phyloP scores from a whole-genome alignment of 331 rosid genomes.

The Quercus lobata region DNA sequence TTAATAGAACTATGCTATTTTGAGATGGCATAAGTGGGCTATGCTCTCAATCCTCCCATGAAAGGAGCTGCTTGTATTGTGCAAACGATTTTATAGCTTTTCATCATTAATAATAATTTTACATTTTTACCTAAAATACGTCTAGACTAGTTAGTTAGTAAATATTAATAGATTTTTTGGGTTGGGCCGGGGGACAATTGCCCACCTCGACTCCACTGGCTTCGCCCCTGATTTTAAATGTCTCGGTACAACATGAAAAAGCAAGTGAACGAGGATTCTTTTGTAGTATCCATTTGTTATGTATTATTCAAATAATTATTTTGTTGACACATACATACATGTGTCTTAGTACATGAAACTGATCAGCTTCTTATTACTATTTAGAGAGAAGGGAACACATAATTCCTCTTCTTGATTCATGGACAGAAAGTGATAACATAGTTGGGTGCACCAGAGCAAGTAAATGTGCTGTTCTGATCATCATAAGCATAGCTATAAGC shows the following conservation, averaged over 20 bases:
- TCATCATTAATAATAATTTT: constrained; percentile 1
- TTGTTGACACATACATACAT: not conserved
- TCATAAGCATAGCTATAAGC: constrained; percentile 24
- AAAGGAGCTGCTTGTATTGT: too few species aligned
- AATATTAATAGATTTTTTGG: too few species aligned
- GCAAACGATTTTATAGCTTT: too few species aligned
- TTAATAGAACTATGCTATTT: not conserved
- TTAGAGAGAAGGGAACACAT: not conserved
- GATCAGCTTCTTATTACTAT: not conserved
- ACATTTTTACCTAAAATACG: not conserved
- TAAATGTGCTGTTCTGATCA: constrained; percentile 17
- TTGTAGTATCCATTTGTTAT: not conserved
- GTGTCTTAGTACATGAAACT: not conserved
- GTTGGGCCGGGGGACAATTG: too few species aligned
- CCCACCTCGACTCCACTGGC: too few species aligned
- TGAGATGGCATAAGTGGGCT: not conserved
- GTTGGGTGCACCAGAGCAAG: constrained; percentile 11
- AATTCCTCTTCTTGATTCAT: not conserved
- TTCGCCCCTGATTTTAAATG: too few species aligned
- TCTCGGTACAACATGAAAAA: too few species aligned
- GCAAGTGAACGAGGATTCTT: too few species aligned
- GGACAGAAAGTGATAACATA: constrained; percentile 12
- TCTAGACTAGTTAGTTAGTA: too few species aligned
- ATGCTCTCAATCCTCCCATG: too few species aligned
- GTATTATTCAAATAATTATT: too few species aligned